Conservation (phyloP, 2,329 filamentous ascomycete genomes). For the Thermoascus crustaceus region DNA sequence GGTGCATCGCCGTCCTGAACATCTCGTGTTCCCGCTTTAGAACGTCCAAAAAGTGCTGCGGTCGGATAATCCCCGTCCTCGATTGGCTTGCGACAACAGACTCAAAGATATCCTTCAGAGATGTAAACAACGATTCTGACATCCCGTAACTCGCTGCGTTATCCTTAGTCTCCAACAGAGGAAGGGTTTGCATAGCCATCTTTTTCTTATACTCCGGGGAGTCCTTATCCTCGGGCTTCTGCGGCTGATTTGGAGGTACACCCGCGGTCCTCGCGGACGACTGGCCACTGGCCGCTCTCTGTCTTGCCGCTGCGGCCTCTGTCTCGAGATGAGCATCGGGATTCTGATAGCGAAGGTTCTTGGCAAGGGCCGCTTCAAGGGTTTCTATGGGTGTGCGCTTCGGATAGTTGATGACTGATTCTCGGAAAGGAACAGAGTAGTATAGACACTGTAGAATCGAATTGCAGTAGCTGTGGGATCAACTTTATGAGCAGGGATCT, state of each 20-base stretch:
- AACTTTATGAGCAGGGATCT: conserved; percentile 4
- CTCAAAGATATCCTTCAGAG: conserved; percentile 92
- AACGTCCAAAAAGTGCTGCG: conserved; percentile 86
- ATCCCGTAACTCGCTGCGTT: conserved; percentile 77
- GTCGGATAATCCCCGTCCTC: conserved; percentile 82
- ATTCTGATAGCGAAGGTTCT: conserved; percentile 49
- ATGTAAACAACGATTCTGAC: conserved; percentile 90
- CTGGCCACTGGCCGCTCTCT: conserved; percentile 29
- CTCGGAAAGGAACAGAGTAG: conserved; percentile 87
- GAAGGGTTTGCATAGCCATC: conserved; percentile 78
- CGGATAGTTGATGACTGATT: conserved; percentile 89
- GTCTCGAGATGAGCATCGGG: conserved; percentile 49
- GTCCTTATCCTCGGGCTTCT: conserved; percentile 84
- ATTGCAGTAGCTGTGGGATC: conserved; percentile 74
- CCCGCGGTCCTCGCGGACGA: conserved; percentile 39
- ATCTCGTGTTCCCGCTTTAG: conserved; percentile 92
- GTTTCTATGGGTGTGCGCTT: conserved; percentile 61
- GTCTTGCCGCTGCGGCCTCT: conserved; percentile 40
- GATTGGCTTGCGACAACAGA: conserved; percentile 73
- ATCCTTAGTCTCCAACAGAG: conserved; percentile 78
- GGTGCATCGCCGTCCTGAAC: conserved; percentile 95
- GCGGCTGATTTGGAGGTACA: conserved; percentile 48
- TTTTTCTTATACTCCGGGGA: conserved; percentile 98
- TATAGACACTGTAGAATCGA: conserved; percentile 96
- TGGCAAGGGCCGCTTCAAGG: conserved; percentile 49